These are phyloP conservation scores for Santalum album DNA, from an alignment of 164 flowering plant species.

Conservation along the genomic window DNA sequence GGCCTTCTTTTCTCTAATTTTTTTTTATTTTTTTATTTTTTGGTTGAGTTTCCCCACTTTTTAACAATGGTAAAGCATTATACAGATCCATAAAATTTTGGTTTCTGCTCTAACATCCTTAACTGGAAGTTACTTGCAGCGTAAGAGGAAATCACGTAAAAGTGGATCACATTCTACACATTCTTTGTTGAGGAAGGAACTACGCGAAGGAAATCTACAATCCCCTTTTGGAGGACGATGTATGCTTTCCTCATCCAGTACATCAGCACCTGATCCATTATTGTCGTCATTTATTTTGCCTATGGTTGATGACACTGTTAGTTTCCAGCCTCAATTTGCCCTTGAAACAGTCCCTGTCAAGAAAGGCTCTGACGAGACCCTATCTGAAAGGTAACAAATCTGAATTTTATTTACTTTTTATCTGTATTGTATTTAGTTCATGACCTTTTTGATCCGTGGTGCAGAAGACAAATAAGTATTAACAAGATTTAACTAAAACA, in stretches of 20 bases:
- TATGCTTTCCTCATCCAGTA: slow-evolving; percentile 48
- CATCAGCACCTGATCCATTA: slow-evolving; percentile 80
- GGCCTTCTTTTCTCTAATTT: too few relatives aligned
- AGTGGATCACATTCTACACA: slow-evolving; percentile 68
- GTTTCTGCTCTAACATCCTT: slow-evolving; percentile 34
- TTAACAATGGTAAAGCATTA: too few relatives aligned
- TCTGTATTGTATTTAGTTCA: too few relatives aligned
- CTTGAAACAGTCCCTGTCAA: slow-evolving; percentile 31
- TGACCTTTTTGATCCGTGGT: too few relatives aligned
- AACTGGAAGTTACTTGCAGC: slow-evolving; percentile 66
- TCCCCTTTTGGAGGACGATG: slow-evolving; percentile 64
- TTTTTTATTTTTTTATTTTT: too few relatives aligned
- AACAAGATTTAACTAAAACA: too few relatives aligned
- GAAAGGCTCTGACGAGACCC: slow-evolving; percentile 29
- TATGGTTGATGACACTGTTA: slow-evolving; percentile 42
- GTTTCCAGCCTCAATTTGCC: slow-evolving; percentile 31
- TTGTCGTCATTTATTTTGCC: slow-evolving; percentile 84
- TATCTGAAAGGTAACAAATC: slow-evolving; percentile 37
- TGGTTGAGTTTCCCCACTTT: too few relatives aligned
- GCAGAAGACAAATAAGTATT: too few relatives aligned
- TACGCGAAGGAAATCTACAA: slow-evolving; percentile 70
- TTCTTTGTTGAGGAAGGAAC: slow-evolving; percentile 75
- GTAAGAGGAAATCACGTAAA: slow-evolving; percentile 69
- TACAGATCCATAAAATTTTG: too few relatives aligned
- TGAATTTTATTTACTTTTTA: neutral